Evolutionary conservation across 2,329 filamentous ascomycete species (phyloP), one percentile per base, ranked within the genome.

Genomic region (Phoma sp.): DNA sequence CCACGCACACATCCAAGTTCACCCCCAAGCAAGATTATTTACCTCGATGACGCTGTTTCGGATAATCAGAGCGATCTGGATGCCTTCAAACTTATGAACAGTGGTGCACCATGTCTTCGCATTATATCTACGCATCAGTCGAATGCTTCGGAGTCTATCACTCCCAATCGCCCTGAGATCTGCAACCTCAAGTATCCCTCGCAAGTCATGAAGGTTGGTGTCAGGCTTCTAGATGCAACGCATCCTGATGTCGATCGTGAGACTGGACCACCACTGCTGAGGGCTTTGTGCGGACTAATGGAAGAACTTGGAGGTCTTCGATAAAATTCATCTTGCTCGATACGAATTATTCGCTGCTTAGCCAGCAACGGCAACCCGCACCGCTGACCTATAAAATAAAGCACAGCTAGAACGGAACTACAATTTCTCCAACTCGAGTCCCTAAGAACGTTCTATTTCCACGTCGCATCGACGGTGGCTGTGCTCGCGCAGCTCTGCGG

Each of bases 361-460:
- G 7, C 33, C 9, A 38, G 20, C 1, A 15, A 11, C 17, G 6
- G 20, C 26, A 30, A 20, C 18, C 4, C n/a, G n/a, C 4, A 20
- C 10, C 36, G 10, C 7, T 7, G 25, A 28, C 6, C 29, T 14
- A 5, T n/a, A 32, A 23, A 6, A 15, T 23, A 2, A 12, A 30
- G 15, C n/a, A n/a, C 25, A 26, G n/a, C 17, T 14, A 21, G 42
- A 7, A 33, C 18, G 21, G 18, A n/a, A 11, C 20, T n/a, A n/a
- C n/a, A n/a, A n/a, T n/a, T n/a, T n/a, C n/a, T n/a, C n/a, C n/a
- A n/a, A n/a, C n/a, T n/a, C n/a, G n/a, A n/a, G n/a, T n/a, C n/a
- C n/a, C n/a, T n/a, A n/a, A n/a, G n/a, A n/a, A 15, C 28, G 5
- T n/a, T 12, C 34, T 59, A 72, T 28, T 66, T 68, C 69, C 69